Conservation (phyloP, 139 green algal genomes). For the Micromonas commoda region DNA sequence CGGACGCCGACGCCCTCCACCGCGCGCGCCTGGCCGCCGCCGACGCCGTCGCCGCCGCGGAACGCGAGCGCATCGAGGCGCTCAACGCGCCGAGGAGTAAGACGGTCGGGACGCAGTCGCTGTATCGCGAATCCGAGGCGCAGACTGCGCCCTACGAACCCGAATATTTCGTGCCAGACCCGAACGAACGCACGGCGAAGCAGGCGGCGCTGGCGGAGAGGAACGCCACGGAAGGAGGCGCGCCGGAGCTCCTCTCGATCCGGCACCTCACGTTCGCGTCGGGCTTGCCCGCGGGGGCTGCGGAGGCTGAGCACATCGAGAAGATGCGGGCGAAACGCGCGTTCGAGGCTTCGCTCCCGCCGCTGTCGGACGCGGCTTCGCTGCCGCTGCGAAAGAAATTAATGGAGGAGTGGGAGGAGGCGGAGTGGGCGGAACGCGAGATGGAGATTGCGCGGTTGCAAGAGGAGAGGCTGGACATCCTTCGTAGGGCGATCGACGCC, state of each 20-base stretch:
- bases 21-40: too few species aligned
- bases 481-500: conserved; percentile 47
- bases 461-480: conserved; percentile 53
- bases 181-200: conserved; percentile 42
- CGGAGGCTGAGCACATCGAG: conserved; percentile 55
- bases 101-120: conserved; percentile 60
- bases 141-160: conserved; percentile 61
- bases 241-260: conserved; percentile 58
- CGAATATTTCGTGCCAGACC: conserved; percentile 23
- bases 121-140: conserved; percentile 66
- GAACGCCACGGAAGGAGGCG: conserved; percentile 42
- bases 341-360: conserved; percentile 67
- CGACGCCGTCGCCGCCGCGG: background rate
- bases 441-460: conserved; percentile 58
- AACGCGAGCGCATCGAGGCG: background rate
- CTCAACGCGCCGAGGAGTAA: background rate
- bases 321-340: conserved; percentile 65
- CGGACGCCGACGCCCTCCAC: too few species aligned
- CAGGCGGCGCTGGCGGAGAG: conserved; percentile 46
- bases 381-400: conserved; percentile 63
- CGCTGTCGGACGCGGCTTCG: conserved; percentile 47
- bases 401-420: conserved; percentile 69
- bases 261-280: conserved; percentile 54
- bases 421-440: conserved; percentile 67
- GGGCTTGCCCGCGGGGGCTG: conserved; percentile 52